phyloP scores from a whole-genome alignment of 2,329 filamentous ascomycete species.

The Madurella fahalii region DNA sequence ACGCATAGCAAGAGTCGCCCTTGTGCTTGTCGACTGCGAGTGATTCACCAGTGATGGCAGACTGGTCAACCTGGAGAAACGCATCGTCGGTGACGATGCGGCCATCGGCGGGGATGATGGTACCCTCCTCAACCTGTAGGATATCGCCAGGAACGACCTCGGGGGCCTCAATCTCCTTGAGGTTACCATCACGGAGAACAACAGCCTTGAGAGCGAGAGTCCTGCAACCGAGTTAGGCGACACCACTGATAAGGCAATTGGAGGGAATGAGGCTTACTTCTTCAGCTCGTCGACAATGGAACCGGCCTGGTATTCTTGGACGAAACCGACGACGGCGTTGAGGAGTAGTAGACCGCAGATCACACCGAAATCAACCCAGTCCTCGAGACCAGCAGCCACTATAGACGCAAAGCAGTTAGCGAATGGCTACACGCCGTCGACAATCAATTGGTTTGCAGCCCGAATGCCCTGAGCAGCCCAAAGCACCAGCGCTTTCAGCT shows the following conservation, averaged over 20 bases:
- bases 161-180: conserved; percentile 75
- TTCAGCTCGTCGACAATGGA: conserved; percentile 89
- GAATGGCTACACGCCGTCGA: conserved; percentile 10
- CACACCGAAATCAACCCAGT: conserved; percentile 93
- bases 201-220: conserved; percentile 83
- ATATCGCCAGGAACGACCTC: conserved; percentile 89
- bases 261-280: conserved; percentile 46
- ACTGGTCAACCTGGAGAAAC: conserved; percentile 88
- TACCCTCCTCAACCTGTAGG: conserved; percentile 85
- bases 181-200: conserved; percentile 74
- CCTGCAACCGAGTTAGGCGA: conserved; percentile 17
- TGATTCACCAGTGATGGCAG: conserved; percentile 86
- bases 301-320: conserved; percentile 86
- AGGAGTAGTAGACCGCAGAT: conserved; percentile 79
- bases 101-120: conserved; percentile 85
- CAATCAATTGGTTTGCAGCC: conserved; percentile 15
- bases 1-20: conserved; percentile 76
- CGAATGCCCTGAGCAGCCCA: not conserved
- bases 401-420: conserved; percentile 36
- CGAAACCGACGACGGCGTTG: conserved; percentile 80
- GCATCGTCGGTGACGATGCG: conserved; percentile 78
- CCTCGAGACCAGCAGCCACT: conserved; percentile 76
- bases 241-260: not conserved
- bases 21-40: conserved; percentile 86
- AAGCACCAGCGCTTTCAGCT: conserved; percentile 20